phyloP scores from a whole-genome alignment of 225 moss, liverwort and hornwort genomes.

The Physcomitrellopsis africana region DNA sequence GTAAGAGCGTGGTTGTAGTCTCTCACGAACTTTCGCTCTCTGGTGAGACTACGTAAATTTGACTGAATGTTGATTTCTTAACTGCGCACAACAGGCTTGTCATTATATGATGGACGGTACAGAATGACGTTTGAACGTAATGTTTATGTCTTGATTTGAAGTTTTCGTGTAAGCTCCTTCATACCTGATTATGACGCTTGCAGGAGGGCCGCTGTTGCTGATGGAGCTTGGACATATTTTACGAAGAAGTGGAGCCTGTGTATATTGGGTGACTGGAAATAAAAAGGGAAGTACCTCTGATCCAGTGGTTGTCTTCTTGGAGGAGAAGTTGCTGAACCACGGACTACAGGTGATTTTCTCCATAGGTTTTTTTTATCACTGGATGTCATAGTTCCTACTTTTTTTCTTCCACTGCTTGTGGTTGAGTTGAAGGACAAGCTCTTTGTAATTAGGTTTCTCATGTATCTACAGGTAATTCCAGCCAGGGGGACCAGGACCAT shows the following conservation, averaged over 20 bases:
- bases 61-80: not conserved
- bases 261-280: conserved; percentile 42
- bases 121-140: not conserved
- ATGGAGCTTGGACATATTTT: conserved; percentile 55
- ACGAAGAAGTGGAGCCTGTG: conserved; percentile 35
- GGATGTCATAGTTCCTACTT: not conserved
- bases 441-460: not conserved
- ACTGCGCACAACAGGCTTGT: not conserved
- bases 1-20: conserved; percentile 43
- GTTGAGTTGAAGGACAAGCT: not conserved
- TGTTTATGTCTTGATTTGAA: not conserved
- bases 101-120: not conserved
- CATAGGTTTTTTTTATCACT: not conserved
- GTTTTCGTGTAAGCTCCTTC: not conserved
- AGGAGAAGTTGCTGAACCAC: conserved; percentile 32
- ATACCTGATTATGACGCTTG: not conserved
- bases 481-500: conserved; percentile 28
- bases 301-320: conserved; percentile 24
- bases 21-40: conserved; percentile 64
- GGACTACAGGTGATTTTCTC: conserved; percentile 36
- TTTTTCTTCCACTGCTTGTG: not conserved
- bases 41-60: conserved; percentile 27
- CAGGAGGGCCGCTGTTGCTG: conserved; percentile 56
- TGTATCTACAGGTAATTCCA: conserved; percentile 35
- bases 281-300: conserved; percentile 19